These are phyloP conservation scores for Sedum album DNA, from an alignment of 164 flowering plant species.

Conservation along the genomic window DNA sequence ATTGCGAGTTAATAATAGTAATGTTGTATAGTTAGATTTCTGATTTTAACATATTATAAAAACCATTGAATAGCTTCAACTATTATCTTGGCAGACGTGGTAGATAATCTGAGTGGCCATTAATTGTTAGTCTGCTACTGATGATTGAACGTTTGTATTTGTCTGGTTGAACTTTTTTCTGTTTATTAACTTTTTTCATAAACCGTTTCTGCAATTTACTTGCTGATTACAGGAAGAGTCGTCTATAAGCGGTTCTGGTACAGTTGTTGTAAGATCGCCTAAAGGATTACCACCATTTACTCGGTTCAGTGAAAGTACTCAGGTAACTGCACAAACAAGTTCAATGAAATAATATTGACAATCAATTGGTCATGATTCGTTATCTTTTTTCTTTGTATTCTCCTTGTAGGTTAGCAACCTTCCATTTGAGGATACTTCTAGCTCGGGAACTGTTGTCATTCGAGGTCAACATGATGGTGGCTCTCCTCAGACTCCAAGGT, in stretches of 20 bases:
- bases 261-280: slow-evolving; percentile 75
- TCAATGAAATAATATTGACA: not conserved
- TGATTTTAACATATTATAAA: not conserved
- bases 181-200: not conserved
- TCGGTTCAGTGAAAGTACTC: slow-evolving; percentile 38
- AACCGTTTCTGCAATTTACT: slow-evolving; percentile 11
- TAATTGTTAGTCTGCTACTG: not conserved
- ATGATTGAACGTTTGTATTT: too few species aligned
- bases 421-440: slow-evolving; percentile 56
- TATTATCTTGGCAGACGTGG: not conserved
- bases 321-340: slow-evolving; percentile 27
- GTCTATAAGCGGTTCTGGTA: slow-evolving; percentile 62
- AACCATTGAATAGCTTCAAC: not conserved
- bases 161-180: not conserved
- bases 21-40: not conserved
- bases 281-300: slow-evolving; percentile 42
- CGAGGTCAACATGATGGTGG: slow-evolving; percentile 71
- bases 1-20: not conserved
- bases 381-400: slow-evolving; percentile 3
- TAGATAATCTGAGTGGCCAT: not conserved
- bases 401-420: slow-evolving; percentile 50
- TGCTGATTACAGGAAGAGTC: slow-evolving; percentile 43
- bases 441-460: slow-evolving; percentile 75
- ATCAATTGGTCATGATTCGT: slow-evolving; percentile 7
- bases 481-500: slow-evolving; percentile 75